Conservation (phyloP, 2,329 filamentous ascomycete species). For the Elsinoe ampelina region DNA sequence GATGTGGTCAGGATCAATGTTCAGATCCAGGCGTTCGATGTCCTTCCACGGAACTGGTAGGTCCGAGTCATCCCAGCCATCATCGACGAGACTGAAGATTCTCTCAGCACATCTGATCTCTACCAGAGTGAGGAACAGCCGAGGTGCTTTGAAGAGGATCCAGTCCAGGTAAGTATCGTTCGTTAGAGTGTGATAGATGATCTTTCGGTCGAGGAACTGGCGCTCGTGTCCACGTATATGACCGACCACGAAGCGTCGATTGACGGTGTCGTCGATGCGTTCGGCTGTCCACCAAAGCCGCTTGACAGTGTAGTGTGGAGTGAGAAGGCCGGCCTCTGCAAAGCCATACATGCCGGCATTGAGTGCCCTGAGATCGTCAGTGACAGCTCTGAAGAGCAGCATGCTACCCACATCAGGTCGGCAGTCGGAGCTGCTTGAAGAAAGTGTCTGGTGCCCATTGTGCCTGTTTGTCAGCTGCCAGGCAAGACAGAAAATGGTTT, state of each 20-base stretch:
- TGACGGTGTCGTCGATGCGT: slow-evolving; percentile 60
- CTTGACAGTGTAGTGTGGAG: slow-evolving; percentile 40
- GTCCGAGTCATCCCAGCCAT: slow-evolving; percentile 69
- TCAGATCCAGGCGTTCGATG: slow-evolving; percentile 54
- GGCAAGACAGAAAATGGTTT: too few species aligned
- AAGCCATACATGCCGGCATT: slow-evolving; percentile 44
- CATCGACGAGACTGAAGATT: slow-evolving; percentile 66
- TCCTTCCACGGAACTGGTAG: slow-evolving; percentile 59
- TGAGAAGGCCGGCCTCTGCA: slow-evolving; percentile 41
- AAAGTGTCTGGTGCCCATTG: slow-evolving; percentile 28
- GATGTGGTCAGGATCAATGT: slow-evolving; percentile 49
- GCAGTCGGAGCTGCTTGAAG: slow-evolving; percentile 28
- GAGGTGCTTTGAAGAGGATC: slow-evolving; percentile 60
- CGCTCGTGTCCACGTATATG: slow-evolving; percentile 56
- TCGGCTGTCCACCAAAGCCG: slow-evolving; percentile 63
- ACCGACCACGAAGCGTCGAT: slow-evolving; percentile 55
- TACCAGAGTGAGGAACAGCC: slow-evolving; percentile 61
- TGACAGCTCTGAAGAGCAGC: background rate
- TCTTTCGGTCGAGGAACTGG: slow-evolving; percentile 50
- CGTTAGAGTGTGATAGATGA: slow-evolving; percentile 52
- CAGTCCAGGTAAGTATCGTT: slow-evolving; percentile 71
- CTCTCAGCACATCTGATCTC: slow-evolving; percentile 62
- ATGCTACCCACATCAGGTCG: slow-evolving; percentile 21
- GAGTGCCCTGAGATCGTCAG: slow-evolving; percentile 26
- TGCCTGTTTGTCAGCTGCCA: background rate